phyloP scores from a whole-genome alignment of 164 flowering plant species.

The Tetrastigma voinierianum region DNA sequence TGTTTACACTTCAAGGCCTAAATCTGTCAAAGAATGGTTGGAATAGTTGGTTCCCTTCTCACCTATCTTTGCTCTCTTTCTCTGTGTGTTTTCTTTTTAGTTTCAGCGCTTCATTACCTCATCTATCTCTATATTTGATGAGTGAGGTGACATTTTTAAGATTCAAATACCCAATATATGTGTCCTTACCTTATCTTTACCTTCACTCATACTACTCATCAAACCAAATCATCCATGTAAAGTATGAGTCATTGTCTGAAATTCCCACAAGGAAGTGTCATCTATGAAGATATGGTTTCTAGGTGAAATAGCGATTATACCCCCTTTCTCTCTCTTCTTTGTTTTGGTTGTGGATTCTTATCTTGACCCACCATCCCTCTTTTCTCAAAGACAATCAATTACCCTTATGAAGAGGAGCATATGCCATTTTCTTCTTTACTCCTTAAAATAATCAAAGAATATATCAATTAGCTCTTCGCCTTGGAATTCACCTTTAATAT shows the following conservation, averaged over 20 bases:
- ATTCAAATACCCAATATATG: constrained; percentile 27
- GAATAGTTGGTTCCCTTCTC: no score
- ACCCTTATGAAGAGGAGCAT: neutral
- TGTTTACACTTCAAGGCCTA: constrained; percentile 20
- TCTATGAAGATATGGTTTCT: constrained; percentile 27
- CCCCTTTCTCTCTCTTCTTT: constrained; percentile 14
- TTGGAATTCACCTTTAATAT: no score
- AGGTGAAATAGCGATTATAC: constrained; percentile 26
- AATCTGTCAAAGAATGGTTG: constrained; percentile 9
- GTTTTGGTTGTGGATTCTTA: constrained; percentile 22
- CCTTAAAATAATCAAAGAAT: no score
- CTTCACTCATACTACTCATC: constrained; percentile 24
- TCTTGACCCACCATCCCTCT: constrained; percentile 25
- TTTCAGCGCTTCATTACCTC: constrained; percentile 11
- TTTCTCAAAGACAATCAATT: constrained; percentile 13
- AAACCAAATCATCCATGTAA: constrained; percentile 14
- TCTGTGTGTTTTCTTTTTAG: constrained; percentile 4
- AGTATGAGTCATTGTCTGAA: constrained; percentile 32
- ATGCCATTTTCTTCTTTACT: neutral
- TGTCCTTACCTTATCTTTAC: constrained; percentile 26
- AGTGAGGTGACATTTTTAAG: constrained; percentile 16
- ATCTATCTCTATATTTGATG: constrained; percentile 9
- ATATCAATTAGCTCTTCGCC: no score
- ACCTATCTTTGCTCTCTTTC: neutral
- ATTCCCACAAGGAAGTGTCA: constrained; percentile 25